Conservation (phyloP, 768 basidiomycete species). For the Kockovaella imperatae region DNA sequence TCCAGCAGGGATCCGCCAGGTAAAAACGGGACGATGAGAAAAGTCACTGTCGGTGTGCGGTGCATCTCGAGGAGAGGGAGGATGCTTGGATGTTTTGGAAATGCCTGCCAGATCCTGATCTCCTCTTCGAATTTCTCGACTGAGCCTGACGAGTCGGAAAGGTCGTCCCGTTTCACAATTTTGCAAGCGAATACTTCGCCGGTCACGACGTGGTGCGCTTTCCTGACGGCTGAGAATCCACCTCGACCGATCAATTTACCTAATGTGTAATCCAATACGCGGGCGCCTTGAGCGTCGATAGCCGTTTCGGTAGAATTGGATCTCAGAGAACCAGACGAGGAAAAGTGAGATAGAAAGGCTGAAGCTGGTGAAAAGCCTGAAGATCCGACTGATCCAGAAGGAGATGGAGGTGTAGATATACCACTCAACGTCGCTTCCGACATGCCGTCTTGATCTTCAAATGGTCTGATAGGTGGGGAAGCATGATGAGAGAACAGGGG, state of each 20-base stretch:
- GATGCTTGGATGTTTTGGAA: constrained; percentile 35
- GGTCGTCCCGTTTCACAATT: constrained; percentile 53
- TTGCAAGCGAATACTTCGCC: constrained; percentile 73
- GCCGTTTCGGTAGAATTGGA: constrained; percentile 25
- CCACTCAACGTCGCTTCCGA: neutral
- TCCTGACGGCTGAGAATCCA: constrained; percentile 70
- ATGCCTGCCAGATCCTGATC: constrained; percentile 31
- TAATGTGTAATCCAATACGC: constrained; percentile 64
- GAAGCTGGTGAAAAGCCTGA: constrained; percentile 43
- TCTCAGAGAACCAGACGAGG: constrained; percentile 21
- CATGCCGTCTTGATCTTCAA: too few relatives aligned
- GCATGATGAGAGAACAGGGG: constrained; percentile 41
- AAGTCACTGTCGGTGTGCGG: constrained; percentile 34
- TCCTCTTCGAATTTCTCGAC: constrained; percentile 44
- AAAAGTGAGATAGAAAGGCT: constrained; percentile 41
- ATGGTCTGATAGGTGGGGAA: constrained; percentile 6
- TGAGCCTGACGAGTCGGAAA: constrained; percentile 41
- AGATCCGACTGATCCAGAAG: constrained; percentile 12
- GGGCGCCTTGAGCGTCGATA: constrained; percentile 65
- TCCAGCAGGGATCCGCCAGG: constrained; percentile 43
- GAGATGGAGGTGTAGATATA: constrained; percentile 24
- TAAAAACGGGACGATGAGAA: constrained; percentile 41
- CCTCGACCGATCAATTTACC: constrained; percentile 71
- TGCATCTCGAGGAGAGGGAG: constrained; percentile 41
- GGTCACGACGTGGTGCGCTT: constrained; percentile 57